Conservation (phyloP, 495 filamentous ascomycete species). For the Amphirosellinia nigrospora region DNA sequence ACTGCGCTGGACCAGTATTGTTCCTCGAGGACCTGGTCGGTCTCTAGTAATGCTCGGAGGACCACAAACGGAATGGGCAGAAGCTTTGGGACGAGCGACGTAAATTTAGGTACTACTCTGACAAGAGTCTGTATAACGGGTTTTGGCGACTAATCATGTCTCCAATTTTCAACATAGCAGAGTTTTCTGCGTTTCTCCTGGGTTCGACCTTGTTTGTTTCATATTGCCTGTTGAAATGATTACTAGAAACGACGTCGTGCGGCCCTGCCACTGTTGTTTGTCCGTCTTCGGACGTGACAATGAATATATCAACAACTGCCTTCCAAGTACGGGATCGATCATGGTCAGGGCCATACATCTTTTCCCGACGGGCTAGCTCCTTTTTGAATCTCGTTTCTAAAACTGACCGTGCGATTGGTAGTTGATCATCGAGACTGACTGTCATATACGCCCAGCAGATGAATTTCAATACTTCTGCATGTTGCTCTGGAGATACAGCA, state of each 20-base stretch:
- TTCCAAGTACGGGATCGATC: constrained; percentile 18
- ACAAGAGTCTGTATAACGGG: not conserved
- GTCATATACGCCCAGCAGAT: not conserved
- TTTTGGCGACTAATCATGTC: not conserved
- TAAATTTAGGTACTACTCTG: not conserved
- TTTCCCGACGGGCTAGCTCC: constrained; percentile 2
- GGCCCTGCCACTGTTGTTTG: not conserved
- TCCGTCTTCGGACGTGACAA: not conserved
- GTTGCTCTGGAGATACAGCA: not conserved
- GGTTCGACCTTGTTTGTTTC: too few relatives aligned
- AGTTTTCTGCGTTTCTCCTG: not conserved
- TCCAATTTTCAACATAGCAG: constrained; percentile 5
- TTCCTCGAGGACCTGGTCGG: not conserved
- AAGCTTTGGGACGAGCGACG: not conserved
- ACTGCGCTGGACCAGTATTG: constrained; percentile 3
- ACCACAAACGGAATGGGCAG: constrained; percentile 7
- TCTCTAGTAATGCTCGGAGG: not conserved
- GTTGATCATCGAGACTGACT: not conserved
- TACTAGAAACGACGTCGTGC: not conserved
- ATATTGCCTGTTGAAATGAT: not conserved
- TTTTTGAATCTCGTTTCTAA: not conserved
- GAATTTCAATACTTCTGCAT: not conserved
- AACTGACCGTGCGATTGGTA: not conserved
- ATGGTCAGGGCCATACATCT: not conserved
- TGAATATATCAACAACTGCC: not conserved